Base-by-base conservation (phyloP, 306 rosid genomes). In the Dicorynia guianensis region DNA sequence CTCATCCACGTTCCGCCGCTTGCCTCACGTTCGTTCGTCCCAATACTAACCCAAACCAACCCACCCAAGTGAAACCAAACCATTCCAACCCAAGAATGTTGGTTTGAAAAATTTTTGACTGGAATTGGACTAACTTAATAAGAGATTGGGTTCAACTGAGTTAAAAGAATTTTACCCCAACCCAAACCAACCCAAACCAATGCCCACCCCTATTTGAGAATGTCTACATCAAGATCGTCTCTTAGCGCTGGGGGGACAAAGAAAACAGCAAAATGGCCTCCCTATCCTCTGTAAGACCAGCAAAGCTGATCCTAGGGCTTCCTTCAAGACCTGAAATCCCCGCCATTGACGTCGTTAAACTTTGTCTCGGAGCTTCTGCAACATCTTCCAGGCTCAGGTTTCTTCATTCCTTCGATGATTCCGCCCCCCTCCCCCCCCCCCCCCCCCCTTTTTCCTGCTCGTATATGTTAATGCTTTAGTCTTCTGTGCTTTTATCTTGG, bases 341-440 rank as follows among this genome's bases (percentile, higher is more conserved):
- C 15, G 10, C 68, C 14, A 19, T 73, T 69, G 0, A 52, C 15
- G 9, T 69, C 42, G 3, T 73, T 52, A 80, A 56, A 9, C 20
- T 48, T n/a, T 11, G 65, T 53, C 33, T 62, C 17, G 8, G 34
- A 3, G 5, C 4, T 66, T 25, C 65, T 64, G 44, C 72, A 19
- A 15, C 69, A 8, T 70, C 73, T 58, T 71, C 82, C 60, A 40
- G 17, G 8, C 46, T 73, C 80, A 77, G 85, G 85, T 84, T 73
- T 59, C 4, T 17, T 8, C 59, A 3, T 55, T 72, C 72, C 74
- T 36, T 46, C 5, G 0, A 1, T 38, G 1, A 17, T 6, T 34
- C 8, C 33, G 55, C 34, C 36, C 0, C 50, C 20, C 9, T 52
- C 18, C 36, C 0, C 50, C 20, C 9, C 52, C 18, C 8, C 33